Conservation (phyloP, 805 yeast species). For the Sporopachydermia quercuum region DNA sequence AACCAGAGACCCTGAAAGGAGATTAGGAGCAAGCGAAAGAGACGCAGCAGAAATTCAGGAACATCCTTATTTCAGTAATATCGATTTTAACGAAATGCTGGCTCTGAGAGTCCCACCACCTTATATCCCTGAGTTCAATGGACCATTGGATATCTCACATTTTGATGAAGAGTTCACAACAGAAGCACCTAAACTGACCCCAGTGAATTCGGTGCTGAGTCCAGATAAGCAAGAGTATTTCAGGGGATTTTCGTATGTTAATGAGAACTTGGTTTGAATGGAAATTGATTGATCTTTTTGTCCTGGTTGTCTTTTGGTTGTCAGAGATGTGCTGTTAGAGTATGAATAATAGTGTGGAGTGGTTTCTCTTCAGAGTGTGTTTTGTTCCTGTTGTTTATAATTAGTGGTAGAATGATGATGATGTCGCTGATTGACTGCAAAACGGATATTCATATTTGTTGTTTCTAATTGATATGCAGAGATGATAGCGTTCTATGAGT, state of each 20-base stretch:
- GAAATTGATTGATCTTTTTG: too few relatives aligned
- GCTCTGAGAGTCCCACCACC: constrained; percentile 70
- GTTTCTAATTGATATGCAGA: too few relatives aligned
- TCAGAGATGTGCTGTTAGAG: too few relatives aligned
- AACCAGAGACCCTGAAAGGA: constrained; percentile 72
- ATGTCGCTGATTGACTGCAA: too few relatives aligned
- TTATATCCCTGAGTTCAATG: constrained; percentile 66
- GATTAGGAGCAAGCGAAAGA: constrained; percentile 76
- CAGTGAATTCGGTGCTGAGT: constrained; percentile 77
- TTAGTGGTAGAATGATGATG: too few relatives aligned
- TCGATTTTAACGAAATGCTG: constrained; percentile 77
- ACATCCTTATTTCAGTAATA: constrained; percentile 84
- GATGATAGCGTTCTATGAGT: too few relatives aligned
- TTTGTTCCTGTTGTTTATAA: too few relatives aligned
- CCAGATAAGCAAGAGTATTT: constrained; percentile 89
- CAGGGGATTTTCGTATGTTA: constrained; percentile 87
- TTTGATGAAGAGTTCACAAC: constrained; percentile 92
- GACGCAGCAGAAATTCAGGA: constrained; percentile 93
- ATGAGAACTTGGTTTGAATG: constrained; percentile 35
- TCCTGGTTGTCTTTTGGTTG: too few relatives aligned
- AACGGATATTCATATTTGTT: too few relatives aligned
- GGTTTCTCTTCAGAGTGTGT: too few relatives aligned
- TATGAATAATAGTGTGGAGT: too few relatives aligned
- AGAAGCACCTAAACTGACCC: constrained; percentile 89
- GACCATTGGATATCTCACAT: constrained; percentile 58